Conservation (phyloP, 2,329 filamentous ascomycete genomes). For the Aspergillus uvarum region DNA sequence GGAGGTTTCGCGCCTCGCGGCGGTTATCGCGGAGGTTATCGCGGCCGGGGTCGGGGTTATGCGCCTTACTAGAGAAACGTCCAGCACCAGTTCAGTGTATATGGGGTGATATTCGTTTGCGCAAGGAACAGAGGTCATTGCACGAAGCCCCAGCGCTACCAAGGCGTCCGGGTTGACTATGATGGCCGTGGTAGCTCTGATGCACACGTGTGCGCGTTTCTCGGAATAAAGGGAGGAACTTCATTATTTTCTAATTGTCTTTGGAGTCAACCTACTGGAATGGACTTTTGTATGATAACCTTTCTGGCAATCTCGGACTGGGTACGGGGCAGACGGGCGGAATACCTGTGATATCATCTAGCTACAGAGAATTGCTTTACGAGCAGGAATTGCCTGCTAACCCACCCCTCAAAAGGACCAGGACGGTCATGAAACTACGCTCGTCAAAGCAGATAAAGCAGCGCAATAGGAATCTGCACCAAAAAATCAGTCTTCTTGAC, state of each 20-base stretch:
- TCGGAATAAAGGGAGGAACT: conserved; percentile 13
- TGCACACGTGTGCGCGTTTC: conserved; percentile 3
- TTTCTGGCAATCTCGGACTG: conserved; percentile 22
- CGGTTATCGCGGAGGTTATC: conserved; percentile 60
- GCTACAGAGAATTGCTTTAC: conserved; percentile 6
- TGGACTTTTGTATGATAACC: conserved; percentile 36
- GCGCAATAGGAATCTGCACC: background rate
- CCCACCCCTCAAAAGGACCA: background rate
- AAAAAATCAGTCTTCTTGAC: background rate
- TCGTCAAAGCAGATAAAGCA: background rate
- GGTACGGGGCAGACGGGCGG: conserved; percentile 18
- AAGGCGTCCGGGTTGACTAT: background rate
- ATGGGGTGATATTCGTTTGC: background rate
- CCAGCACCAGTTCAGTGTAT: background rate
- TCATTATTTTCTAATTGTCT: conserved; percentile 9
- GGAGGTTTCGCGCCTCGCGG: conserved; percentile 51
- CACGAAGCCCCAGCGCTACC: conserved; percentile 8
- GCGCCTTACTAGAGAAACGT: conserved; percentile 43
- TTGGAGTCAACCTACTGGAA: conserved; percentile 33
- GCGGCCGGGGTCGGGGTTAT: conserved; percentile 47
- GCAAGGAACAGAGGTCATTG: conserved; percentile 4
- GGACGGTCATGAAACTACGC: background rate
- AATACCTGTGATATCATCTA: conserved; percentile 23
- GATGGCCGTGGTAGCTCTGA: background rate
- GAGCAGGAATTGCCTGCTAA: background rate